Evolutionary conservation across 2,329 filamentous ascomycete genomes (phyloP), one percentile per base, ranked within the genome.

Genomic region (Penicillium verrucosum): DNA sequence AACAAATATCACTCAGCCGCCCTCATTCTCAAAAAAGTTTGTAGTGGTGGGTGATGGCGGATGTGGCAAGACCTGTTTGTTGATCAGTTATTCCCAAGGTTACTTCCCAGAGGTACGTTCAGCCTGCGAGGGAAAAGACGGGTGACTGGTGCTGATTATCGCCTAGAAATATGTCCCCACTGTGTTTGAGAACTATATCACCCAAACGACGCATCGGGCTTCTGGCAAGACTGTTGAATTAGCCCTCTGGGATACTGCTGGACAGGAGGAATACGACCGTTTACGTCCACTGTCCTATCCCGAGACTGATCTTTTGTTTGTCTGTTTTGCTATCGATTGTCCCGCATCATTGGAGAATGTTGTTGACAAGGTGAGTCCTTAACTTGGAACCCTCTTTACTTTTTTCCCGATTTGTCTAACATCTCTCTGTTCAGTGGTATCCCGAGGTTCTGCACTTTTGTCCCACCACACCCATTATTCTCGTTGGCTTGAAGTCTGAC

Each of bases 151-250:
- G n/a, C 40, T 55, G 40, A 64, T 30, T 42, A 45, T 21, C 9
- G 18, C 23, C 25, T 47, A 99, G 94, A 97, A 97, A 97, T 99
- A 99, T 70, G 94, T 99, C 40, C 94, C 94, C 4, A 99, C 94
- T 2, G 94, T 99, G 51, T 99, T 99, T 75, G 94, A 99, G 73
- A 99, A 99, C 81, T 99, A 99, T 84, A 97, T 99, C 78, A 97
- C 94, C 53, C 93, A 96, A 75, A 95, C 93, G 56, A 89, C 87
- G 58, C 94, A 99, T 78, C 85, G 87, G 63, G 85, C 87, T 43
- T 90, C 89, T 12, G 92, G 93, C 71, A 97, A 97, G 82, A 92
- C 89, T 56, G 92, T 99, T 65, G 94, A 99, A 79, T 85, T 99
- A 60, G 94, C 94, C 40, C 84, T 99, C 51, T 99, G 94, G 94